Evolutionary conservation across 495 filamentous ascomycete genomes (phyloP).

Genomic region (Talaromyces liani): DNA sequence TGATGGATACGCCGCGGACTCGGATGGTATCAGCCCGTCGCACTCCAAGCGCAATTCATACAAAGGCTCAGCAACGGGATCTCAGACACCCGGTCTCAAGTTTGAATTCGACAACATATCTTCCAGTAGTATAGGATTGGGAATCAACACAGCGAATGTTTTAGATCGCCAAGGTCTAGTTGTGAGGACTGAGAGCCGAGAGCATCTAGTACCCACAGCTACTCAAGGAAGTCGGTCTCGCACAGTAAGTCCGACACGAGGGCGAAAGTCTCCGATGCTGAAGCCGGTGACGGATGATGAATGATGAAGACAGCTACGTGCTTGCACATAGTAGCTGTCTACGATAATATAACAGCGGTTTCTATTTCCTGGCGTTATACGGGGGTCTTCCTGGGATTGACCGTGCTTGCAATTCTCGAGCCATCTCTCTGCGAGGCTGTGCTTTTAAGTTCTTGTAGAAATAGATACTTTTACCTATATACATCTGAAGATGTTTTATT

Average conservation of each 20-base stretch:
- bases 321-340: neutral
- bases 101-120: slow-evolving; percentile 50
- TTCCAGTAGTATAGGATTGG: slow-evolving; percentile 40
- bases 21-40: slow-evolving; percentile 19
- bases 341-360: neutral
- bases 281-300: slow-evolving; percentile 30
- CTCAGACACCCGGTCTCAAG: slow-evolving; percentile 41
- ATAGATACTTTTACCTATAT: neutral
- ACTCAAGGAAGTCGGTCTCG: slow-evolving; percentile 38
- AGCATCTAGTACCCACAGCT: slow-evolving; percentile 49
- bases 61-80: slow-evolving; percentile 24
- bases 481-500: neutral
- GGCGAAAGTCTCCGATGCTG: slow-evolving; percentile 35
- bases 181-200: slow-evolving; percentile 72
- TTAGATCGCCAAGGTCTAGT: slow-evolving; percentile 71
- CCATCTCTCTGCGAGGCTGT: neutral
- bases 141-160: slow-evolving; percentile 35
- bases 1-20: slow-evolving; percentile 30
- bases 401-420: neutral
- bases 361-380: neutral
- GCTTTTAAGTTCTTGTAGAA: neutral
- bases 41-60: slow-evolving; percentile 31
- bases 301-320: slow-evolving; percentile 11
- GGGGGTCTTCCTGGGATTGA: neutral
- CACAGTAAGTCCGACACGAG: slow-evolving; percentile 37